Conservation (phyloP, 2,329 filamentous ascomycete genomes). For the Aspergillus proliferans region DNA sequence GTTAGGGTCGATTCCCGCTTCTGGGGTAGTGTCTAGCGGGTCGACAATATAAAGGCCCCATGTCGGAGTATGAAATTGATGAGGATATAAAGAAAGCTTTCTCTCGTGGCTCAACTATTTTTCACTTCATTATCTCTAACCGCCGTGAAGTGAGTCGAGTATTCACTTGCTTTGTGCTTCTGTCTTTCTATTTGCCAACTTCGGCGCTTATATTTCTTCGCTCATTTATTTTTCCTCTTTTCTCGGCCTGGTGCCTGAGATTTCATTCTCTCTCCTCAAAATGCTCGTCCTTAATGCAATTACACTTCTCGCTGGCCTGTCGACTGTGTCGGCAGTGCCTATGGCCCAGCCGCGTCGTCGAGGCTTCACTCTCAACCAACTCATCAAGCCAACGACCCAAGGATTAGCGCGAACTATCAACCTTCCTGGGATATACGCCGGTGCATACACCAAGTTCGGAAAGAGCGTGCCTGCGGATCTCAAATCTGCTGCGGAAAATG, state of each 20-base stretch:
- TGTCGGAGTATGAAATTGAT: not conserved
- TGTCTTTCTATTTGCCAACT: not conserved
- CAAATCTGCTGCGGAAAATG: conserved; percentile 25
- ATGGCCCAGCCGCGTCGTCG: conserved; percentile 14
- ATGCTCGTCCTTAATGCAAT: conserved; percentile 33
- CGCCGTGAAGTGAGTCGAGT: too few species aligned
- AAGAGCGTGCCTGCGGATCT: conserved; percentile 23
- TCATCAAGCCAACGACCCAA: conserved; percentile 12
- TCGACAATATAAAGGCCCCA: too few species aligned
- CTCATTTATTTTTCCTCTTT: not conserved
- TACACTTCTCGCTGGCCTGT: conserved; percentile 19
- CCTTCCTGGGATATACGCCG: conserved; percentile 24
- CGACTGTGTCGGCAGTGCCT: conserved; percentile 24
- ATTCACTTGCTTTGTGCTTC: conserved; percentile 4
- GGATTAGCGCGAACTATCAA: conserved; percentile 16
- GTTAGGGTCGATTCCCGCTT: not conserved
- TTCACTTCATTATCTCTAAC: not conserved
- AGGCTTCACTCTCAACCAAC: conserved; percentile 28
- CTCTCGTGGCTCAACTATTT: conserved; percentile 6
- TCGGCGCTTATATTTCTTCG: not conserved
- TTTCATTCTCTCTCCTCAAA: conserved; percentile 6
- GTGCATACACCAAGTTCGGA: conserved; percentile 24
- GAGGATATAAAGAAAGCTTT: conserved; percentile 21
- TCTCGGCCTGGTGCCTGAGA: not conserved
- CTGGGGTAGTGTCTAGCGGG: too few species aligned